Percentiles rank a stretch among this genome's conserved stretches.
These are phyloP conservation scores for Phaeomoniella chlamydospora DNA, from an alignment of 2,329 filamentous ascomycete species.

Conservation along the genomic window DNA sequence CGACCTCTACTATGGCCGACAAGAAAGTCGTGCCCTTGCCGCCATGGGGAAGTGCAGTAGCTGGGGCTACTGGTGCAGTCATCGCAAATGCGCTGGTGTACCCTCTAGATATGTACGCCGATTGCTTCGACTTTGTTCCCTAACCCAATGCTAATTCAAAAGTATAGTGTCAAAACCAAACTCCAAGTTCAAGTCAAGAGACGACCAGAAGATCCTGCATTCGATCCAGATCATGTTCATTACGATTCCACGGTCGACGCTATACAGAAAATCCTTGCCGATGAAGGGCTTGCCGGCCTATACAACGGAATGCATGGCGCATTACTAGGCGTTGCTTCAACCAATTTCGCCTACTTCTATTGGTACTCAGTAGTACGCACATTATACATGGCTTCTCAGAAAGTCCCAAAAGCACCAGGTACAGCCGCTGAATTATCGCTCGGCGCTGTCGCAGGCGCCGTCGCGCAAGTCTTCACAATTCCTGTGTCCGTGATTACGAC, in stretches of 20 bases:
- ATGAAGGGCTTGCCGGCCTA: conserved; percentile 67
- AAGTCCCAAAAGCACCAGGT: conserved; percentile 49
- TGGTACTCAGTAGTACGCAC: conserved; percentile 87
- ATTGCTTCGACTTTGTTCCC: conserved; percentile 1
- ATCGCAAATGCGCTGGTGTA: conserved; percentile 93
- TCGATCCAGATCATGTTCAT: conserved; percentile 43
- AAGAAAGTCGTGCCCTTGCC: conserved; percentile 56
- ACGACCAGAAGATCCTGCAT: conserved; percentile 27
- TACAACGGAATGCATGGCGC: conserved; percentile 82
- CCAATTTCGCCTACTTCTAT: conserved; percentile 99
- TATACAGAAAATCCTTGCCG: conserved; percentile 65
- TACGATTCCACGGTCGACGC: conserved; percentile 84
- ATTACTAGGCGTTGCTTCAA: conserved; percentile 82
- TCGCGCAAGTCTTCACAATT: conserved; percentile 93
- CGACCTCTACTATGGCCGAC: not conserved
- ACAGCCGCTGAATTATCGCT: conserved; percentile 72
- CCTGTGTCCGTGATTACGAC: conserved; percentile 93
- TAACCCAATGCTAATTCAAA: conserved; percentile 2
- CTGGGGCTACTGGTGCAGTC: conserved; percentile 83
- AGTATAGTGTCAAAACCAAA: conserved; percentile 74
- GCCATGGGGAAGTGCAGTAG: conserved; percentile 84
- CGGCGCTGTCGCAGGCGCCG: conserved; percentile 73
- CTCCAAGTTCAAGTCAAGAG: conserved; percentile 86
- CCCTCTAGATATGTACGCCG: conserved; percentile 80
- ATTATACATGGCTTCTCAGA: conserved; percentile 52